Base-by-base conservation (phyloP, 345 rosid genomes). In the Kandelia obovata region DNA sequence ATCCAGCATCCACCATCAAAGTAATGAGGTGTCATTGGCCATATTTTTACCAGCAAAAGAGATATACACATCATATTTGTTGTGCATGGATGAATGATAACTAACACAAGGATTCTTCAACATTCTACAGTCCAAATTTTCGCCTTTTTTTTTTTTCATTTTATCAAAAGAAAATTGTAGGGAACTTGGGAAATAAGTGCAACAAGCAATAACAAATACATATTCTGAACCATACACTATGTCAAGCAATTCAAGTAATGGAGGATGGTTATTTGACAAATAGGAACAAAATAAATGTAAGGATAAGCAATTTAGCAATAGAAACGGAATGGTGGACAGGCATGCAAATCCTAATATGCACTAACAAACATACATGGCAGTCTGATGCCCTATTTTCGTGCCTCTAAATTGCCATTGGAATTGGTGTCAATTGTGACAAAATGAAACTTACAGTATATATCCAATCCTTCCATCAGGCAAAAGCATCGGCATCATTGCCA, bases 401-500 rank as follows among this genome's bases (percentile, higher is more conserved):
- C 17, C 49, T 43, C 49, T 43, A 43, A 43, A 4, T 43, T 43
- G 49, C 19, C 49, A 43, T 43, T 43, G 49, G 17, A 11, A 43
- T 43, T 3, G 49, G 5, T 16, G 13, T 3, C 49, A 43, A 13
- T 43, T 43, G 49, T 43, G 13, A 43, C 49, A 25, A 56, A 35
- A 25, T 28, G 68, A 53, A 67, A 75, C 99, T 92, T 76, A 95
- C 99, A 95, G 78, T 67, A 91, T 96, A 53, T 95, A 95, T 78
- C 99, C 99, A 37, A 95, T 82, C 75, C 96, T 85, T 69, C 97
- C 99, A 77, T 95, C 97, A 27, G 99, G 99, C 64, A 95, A 78
- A 83, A 95, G 87, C 89, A 95, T 92, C 56, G 99, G 99, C 93
- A 90, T 81, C 99, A 95, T 95, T 27, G 97, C 86, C 99, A 95